Conservation (phyloP, 2,329 filamentous ascomycete species). For the Dichotomopilus funicola region DNA sequence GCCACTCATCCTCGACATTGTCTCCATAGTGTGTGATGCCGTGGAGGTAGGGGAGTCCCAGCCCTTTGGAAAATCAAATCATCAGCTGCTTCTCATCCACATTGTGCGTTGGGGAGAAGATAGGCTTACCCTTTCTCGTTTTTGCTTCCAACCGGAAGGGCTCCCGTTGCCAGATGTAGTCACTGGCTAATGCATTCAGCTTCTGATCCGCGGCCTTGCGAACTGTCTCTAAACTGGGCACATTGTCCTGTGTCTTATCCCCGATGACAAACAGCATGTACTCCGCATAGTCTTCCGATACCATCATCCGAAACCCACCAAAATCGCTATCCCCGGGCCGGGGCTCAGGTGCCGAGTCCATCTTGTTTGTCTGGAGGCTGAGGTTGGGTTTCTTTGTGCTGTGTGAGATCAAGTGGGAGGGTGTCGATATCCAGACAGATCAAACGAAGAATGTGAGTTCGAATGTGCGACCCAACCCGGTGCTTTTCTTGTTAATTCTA, state of each 20-base stretch:
- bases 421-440: no score
- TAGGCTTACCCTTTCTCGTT: slow-evolving; percentile 47
- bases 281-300: slow-evolving; percentile 80
- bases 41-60: slow-evolving; percentile 56
- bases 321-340: slow-evolving; percentile 26
- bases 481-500: no score
- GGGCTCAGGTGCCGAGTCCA: slow-evolving; percentile 17
- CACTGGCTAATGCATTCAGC: slow-evolving; percentile 58
- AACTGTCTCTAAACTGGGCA: slow-evolving; percentile 62
- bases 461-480: no score
- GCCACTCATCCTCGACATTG: slow-evolving; percentile 95
- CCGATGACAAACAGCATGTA: slow-evolving; percentile 73
- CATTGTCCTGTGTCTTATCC: slow-evolving; percentile 42
- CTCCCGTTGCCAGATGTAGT: slow-evolving; percentile 95
- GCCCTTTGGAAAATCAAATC: slow-evolving; percentile 10
- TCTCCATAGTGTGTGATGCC: slow-evolving; percentile 86
- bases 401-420: no score
- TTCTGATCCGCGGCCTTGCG: slow-evolving; percentile 62
- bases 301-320: slow-evolving; percentile 30
- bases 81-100: background rate
- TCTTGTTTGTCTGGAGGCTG: background rate
- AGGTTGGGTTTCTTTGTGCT: background rate
- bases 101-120: background rate
- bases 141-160: slow-evolving; percentile 63
- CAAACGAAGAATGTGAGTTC: no score